phyloP scores from a whole-genome alignment of 179 eudicot species.

The Spinacia oleracea region DNA sequence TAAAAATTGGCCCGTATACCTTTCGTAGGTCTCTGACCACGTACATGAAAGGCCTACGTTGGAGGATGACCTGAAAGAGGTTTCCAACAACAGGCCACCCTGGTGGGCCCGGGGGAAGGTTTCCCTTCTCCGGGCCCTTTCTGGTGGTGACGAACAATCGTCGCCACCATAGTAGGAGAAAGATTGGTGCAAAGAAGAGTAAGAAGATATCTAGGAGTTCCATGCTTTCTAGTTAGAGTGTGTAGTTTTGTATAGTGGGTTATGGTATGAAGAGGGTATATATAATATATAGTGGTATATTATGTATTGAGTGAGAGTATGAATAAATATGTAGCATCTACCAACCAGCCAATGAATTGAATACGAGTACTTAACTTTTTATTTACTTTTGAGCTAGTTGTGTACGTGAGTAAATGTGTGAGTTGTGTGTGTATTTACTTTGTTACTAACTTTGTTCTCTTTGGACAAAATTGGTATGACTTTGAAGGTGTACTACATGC shows the following conservation, averaged over 20 bases:
- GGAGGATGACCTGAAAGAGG: conserved; percentile 74
- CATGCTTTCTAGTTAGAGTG: conserved; percentile 32
- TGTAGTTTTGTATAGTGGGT: not conserved
- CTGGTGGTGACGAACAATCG: conserved; percentile 34
- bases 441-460: conserved; percentile 9
- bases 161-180: conserved; percentile 64
- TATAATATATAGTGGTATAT: not conserved
- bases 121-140: conserved; percentile 33
- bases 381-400: no score
- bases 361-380: no score
- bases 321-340: conserved; percentile 36
- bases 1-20: conserved; percentile 86
- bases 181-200: conserved; percentile 31
- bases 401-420: no score
- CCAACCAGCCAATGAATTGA: conserved; percentile 35
- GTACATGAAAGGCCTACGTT: conserved; percentile 66
- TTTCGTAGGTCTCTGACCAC: conserved; percentile 65
- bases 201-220: conserved; percentile 54
- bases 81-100: conserved; percentile 95
- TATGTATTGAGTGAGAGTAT: not conserved
- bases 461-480: not conserved
- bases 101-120: conserved; percentile 87
- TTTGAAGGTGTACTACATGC: not conserved
- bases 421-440: conserved; percentile 17
- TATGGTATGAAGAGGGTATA: not conserved